These are phyloP conservation scores for Xylaria acuta DNA, from an alignment of 495 filamentous ascomycete species.

Conservation along the genomic window DNA sequence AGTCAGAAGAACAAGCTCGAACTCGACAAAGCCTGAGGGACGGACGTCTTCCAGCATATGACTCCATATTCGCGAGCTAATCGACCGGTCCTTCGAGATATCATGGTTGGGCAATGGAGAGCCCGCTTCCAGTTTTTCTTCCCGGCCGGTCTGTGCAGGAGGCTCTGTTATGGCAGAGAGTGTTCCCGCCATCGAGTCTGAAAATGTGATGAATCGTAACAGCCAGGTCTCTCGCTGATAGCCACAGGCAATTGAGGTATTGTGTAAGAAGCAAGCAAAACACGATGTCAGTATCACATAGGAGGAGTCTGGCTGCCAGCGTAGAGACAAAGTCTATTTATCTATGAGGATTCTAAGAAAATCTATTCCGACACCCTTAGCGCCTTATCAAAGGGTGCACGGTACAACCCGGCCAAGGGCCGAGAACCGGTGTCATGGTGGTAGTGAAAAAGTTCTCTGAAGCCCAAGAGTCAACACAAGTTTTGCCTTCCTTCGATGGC, in stretches of 20 bases:
- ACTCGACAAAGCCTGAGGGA: conserved; percentile 45
- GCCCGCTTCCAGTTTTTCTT: background rate
- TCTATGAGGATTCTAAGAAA: background rate
- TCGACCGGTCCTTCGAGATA: conserved; percentile 4
- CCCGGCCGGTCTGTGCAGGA: background rate
- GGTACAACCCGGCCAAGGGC: conserved; percentile 1
- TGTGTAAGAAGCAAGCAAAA: background rate
- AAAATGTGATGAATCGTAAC: background rate
- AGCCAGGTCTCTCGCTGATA: background rate
- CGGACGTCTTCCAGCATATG: conserved; percentile 48
- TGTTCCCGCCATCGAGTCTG: conserved; percentile 1
- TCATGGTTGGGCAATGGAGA: background rate
- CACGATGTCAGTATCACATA: background rate
- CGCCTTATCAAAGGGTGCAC: background rate
- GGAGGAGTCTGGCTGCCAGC: background rate
- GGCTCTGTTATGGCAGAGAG: background rate
- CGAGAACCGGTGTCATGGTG: conserved; percentile 23
- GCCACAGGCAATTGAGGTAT: background rate
- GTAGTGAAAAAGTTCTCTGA: conserved; percentile 15
- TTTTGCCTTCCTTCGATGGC: conserved; percentile 10
- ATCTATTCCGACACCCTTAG: background rate
- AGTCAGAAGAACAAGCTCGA: conserved; percentile 51
- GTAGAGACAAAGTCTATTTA: conserved; percentile 21
- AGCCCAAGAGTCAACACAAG: background rate
- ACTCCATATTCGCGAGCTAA: conserved; percentile 39